phyloP scores from a whole-genome alignment of 2,329 filamentous ascomycete species.

The Diaporthe aspalathi region DNA sequence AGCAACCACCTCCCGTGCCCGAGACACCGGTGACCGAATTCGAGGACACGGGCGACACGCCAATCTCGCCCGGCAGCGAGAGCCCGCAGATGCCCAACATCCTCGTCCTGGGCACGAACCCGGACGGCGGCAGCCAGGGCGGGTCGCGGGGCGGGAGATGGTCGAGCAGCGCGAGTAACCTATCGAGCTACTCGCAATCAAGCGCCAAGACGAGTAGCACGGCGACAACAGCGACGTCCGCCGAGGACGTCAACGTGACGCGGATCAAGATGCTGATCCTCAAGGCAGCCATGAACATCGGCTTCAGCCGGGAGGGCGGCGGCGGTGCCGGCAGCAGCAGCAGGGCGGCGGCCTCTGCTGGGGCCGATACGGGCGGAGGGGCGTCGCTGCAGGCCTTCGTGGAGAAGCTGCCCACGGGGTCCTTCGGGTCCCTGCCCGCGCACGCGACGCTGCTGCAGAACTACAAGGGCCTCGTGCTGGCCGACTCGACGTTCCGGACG shows the following conservation, averaged over 20 bases:
- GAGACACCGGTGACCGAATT: slow-evolving; percentile 97
- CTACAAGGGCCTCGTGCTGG: slow-evolving; percentile 83
- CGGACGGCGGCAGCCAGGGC: slow-evolving; percentile 56
- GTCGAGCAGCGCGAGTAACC: slow-evolving; percentile 83
- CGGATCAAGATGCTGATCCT: slow-evolving; percentile 83
- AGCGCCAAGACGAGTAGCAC: slow-evolving; percentile 76
- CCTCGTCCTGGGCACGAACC: slow-evolving; percentile 80
- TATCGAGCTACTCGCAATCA: slow-evolving; percentile 82
- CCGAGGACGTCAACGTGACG: slow-evolving; percentile 81
- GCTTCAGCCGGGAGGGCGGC: slow-evolving; percentile 73
- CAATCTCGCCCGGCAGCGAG: slow-evolving; percentile 82
- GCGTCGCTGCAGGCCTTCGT: slow-evolving; percentile 78
- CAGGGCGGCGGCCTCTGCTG: too few relatives aligned
- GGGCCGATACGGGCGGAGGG: slow-evolving; percentile 51
- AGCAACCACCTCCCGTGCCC: slow-evolving; percentile 66
- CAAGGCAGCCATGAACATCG: slow-evolving; percentile 87
- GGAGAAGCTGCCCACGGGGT: slow-evolving; percentile 77
- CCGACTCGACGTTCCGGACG: slow-evolving; percentile 74
- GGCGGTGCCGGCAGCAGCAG: too few relatives aligned
- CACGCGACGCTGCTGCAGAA: slow-evolving; percentile 79
- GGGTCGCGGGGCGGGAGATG: slow-evolving; percentile 71
- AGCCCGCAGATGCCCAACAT: slow-evolving; percentile 86
- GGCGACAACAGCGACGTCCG: slow-evolving; percentile 74
- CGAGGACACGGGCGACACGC: slow-evolving; percentile 91
- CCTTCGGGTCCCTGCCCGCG: slow-evolving; percentile 79